Evolutionary conservation across 75 land plant genomes (phyloP).

Genomic region (Cunninghamia lanceolata): DNA sequence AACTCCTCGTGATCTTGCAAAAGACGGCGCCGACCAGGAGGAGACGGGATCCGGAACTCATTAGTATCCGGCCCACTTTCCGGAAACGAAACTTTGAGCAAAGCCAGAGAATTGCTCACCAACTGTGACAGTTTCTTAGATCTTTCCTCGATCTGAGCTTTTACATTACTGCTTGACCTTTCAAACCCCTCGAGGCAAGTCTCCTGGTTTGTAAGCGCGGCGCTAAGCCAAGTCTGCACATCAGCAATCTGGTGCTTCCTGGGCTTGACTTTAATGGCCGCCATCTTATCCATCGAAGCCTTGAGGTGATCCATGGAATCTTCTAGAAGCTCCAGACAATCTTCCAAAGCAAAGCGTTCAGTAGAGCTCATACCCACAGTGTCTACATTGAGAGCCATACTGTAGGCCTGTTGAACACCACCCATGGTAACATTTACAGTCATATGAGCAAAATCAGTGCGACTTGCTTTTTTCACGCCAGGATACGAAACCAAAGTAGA

Average conservation of each 20-base stretch:
- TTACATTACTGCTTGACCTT: neutral
- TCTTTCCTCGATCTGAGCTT: too few relatives aligned
- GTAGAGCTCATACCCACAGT: neutral
- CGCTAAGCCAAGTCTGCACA: slow-evolving; percentile 35
- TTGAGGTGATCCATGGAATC: neutral
- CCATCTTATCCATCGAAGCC: neutral
- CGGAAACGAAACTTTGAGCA: neutral
- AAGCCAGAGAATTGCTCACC: slow-evolving; percentile 8
- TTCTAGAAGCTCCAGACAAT: slow-evolving; percentile 4
- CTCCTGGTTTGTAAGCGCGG: slow-evolving; percentile 32
- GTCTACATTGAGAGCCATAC: too few relatives aligned
- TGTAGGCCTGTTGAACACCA: neutral
- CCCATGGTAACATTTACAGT: neutral
- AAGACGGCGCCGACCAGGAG: neutral
- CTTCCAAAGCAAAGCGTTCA: neutral
- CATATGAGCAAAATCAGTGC: slow-evolving; percentile 6
- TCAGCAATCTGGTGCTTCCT: neutral
- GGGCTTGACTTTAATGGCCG: neutral
- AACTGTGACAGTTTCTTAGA: neutral
- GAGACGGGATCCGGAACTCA: neutral
- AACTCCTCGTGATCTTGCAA: neutral
- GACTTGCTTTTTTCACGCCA: neutral
- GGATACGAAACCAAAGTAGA: neutral
- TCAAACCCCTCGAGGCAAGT: slow-evolving; percentile 27
- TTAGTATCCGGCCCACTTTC: neutral